Evolutionary conservation across 768 basidiomycete species (phyloP), one percentile per base, ranked within the genome.

Genomic region (Kwoniella pini): DNA sequence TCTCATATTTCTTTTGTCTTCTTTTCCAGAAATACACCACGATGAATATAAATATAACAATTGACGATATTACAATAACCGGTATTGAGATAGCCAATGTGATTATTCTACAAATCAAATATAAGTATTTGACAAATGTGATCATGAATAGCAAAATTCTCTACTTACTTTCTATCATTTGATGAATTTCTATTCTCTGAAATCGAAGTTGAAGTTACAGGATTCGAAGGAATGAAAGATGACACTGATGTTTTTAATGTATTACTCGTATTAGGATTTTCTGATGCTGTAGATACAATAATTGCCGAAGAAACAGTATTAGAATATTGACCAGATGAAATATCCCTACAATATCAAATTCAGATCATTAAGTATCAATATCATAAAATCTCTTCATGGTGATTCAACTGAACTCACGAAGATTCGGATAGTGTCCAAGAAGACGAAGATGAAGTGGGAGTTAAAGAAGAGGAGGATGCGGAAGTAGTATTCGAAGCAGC

Each of bases 71-170:
- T 12, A 60, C 70, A 26, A 71, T 68, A 22, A 71, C 63, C 0
- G 70, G 57, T 11, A 62, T 51, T 13, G 65, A 67, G n/a, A 72
- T 64, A 4, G 71, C 71, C 1, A 72, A 42, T 3, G 53, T 57
- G 7, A 64, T 69, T 0, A 58, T 69, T 31, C 65, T 70, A 54
- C 13, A 13, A 48, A 19, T 0, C 19, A 51, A 4, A 15, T 36
- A 36, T 36, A 15, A 15, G 33, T 36, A 36, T 36, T 7, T 36
- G 33, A 17, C 44, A 19, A 45, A 6, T 36, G 19, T 10, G 40
- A n/a, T 43, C 40, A 46, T n/a, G 10, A 24, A 22, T 27, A 22
- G 7, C 24, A 22, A 46, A 22, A 26, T 46, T 7, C 19, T 43
- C 28, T 1, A 42, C 60, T 48, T 38, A 53, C 58, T 53, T 60